These are phyloP conservation scores for Scedosporium apiospermum DNA, from an alignment of 2,329 filamentous ascomycete species.

Conservation along the genomic window DNA sequence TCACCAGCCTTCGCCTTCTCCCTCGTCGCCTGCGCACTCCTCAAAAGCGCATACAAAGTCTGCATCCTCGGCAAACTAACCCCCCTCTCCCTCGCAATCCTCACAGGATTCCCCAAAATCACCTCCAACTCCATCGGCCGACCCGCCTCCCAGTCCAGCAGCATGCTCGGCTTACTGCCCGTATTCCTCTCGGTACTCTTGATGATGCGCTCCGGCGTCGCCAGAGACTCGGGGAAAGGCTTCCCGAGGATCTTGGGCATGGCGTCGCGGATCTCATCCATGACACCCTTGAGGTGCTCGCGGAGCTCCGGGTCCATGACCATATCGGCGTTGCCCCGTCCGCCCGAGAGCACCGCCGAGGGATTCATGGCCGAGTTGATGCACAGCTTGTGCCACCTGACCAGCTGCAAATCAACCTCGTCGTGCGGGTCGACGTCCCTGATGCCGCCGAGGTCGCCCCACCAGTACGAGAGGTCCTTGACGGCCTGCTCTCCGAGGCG, in stretches of 20 bases:
- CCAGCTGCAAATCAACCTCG: slow-evolving; percentile 57
- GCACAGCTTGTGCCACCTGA: slow-evolving; percentile 68
- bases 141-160: slow-evolving; percentile 59
- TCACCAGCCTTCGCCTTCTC: slow-evolving; percentile 18
- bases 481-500: neutral
- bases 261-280: slow-evolving; percentile 59
- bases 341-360: slow-evolving; percentile 56
- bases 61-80: slow-evolving; percentile 58
- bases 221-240: slow-evolving; percentile 48
- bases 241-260: slow-evolving; percentile 53
- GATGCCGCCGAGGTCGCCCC: slow-evolving; percentile 47
- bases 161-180: slow-evolving; percentile 57
- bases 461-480: slow-evolving; percentile 39
- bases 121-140: slow-evolving; percentile 62
- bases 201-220: slow-evolving; percentile 52
- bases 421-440: slow-evolving; percentile 55
- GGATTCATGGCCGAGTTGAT: slow-evolving; percentile 72
- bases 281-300: slow-evolving; percentile 53
- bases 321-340: slow-evolving; percentile 57
- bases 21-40: slow-evolving; percentile 48
- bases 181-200: slow-evolving; percentile 54
- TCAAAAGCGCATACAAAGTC: slow-evolving; percentile 55
- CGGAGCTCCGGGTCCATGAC: slow-evolving; percentile 52
- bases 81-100: slow-evolving; percentile 52
- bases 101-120: slow-evolving; percentile 60